These are phyloP conservation scores for Teratosphaeria viscida DNA, from an alignment of 2,329 filamentous ascomycete species.

Conservation along the genomic window DNA sequence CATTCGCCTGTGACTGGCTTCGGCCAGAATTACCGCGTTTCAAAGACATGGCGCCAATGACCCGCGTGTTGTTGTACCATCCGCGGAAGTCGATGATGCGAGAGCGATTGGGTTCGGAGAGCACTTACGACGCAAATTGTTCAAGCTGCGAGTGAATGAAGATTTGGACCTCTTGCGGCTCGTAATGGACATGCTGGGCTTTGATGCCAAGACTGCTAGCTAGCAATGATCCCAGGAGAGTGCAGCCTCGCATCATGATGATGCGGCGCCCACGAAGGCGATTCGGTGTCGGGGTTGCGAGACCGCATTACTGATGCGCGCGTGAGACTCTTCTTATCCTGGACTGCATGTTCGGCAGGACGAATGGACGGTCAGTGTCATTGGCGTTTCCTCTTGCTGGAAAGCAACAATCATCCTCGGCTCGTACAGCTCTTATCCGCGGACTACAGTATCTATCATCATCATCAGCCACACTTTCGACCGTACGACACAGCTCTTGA, in stretches of 20 bases:
- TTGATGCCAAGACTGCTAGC: not conserved
- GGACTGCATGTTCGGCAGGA: not conserved
- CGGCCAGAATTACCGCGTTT: not conserved
- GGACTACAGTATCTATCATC: not conserved
- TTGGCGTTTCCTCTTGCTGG: not conserved
- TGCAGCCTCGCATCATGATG: not conserved
- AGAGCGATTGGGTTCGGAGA: not conserved
- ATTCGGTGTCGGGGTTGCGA: not conserved
- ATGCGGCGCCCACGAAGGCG: not conserved
- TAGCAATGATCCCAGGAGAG: not conserved
- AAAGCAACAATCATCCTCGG: not conserved
- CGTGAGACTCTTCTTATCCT: not conserved
- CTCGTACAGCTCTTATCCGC: not conserved
- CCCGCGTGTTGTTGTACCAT: not conserved
- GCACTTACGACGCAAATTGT: not conserved
- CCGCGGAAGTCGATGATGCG: not conserved
- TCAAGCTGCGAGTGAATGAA: not conserved
- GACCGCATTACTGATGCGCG: not conserved
- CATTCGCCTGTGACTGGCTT: not conserved
- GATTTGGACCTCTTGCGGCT: not conserved
- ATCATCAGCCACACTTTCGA: not conserved
- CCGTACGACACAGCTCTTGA: not conserved
- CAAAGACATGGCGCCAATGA: not conserved
- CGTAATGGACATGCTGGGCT: constrained; percentile 3
- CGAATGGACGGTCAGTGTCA: not conserved